A percentile compares a stretch with the other conserved stretches of the same genome.
Conservation (phyloP, 1,284 basidiomycete genomes). For the Wallemia hederae region DNA sequence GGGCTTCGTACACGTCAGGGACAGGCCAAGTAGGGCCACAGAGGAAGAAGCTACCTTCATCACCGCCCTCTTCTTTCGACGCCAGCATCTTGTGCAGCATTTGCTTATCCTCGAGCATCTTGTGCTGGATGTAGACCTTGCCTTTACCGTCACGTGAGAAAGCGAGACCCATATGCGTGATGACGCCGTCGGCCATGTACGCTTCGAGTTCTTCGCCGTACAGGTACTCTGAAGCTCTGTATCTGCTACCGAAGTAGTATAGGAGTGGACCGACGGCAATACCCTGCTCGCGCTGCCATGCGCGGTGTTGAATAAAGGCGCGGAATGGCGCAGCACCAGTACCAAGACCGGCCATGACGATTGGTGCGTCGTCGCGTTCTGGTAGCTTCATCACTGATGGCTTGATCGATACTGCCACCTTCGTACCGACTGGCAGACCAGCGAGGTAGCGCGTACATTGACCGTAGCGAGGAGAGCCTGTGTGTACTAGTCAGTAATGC, state of each 20-base stretch:
- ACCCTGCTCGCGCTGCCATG: slow-evolving; percentile 44
- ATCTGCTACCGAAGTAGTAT: slow-evolving; percentile 95
- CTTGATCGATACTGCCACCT: slow-evolving; percentile 92
- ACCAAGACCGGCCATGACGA: slow-evolving; percentile 95
- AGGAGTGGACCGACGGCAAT: slow-evolving; percentile 62
- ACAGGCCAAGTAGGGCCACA: slow-evolving; percentile 98
- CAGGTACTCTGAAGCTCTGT: slow-evolving; percentile 78
- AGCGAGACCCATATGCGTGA: slow-evolving; percentile 69
- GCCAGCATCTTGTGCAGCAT: slow-evolving; percentile 39
- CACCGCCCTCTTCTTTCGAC: slow-evolving; percentile 15
- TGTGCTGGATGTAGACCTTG: slow-evolving; percentile 97
- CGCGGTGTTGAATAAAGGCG: slow-evolving; percentile 86
- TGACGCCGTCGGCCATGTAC: slow-evolving; percentile 44
- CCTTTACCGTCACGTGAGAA: slow-evolving; percentile 78
- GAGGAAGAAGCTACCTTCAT: slow-evolving; percentile 67
- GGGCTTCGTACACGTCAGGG: slow-evolving; percentile 78
- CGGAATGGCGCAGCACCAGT: slow-evolving; percentile 93
- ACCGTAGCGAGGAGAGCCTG: slow-evolving; percentile 52
- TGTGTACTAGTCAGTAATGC: slow-evolving; percentile 3
- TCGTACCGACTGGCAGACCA: slow-evolving; percentile 49
- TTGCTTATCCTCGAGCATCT: slow-evolving; percentile 71
- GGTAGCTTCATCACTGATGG: slow-evolving; percentile 99
- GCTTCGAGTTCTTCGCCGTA: slow-evolving; percentile 77
- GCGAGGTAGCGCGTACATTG: slow-evolving; percentile 92
- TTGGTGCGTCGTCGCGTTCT: slow-evolving; percentile 49